Evolutionary conservation across 345 rosid genomes (phyloP), one percentile per base, ranked within the genome.

Genomic region (Brassica juncea): DNA sequence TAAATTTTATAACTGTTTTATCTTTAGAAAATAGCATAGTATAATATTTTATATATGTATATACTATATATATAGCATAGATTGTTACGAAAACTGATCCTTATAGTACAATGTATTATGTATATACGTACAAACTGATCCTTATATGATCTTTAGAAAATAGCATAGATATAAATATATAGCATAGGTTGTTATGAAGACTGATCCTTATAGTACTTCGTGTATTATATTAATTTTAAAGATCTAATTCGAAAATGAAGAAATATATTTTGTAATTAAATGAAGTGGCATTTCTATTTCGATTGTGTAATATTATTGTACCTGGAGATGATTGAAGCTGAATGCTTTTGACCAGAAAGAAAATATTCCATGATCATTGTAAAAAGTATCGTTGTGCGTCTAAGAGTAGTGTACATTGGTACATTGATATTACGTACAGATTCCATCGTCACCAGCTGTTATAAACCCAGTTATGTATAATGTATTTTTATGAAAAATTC

Each of bases 371-470:
- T 78, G 19, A 87, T 62, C 93, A 91, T 89, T 3, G 96, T 88
- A 83, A 91, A 89, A 39, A 81, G 86, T 70, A 89, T 87, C 7
- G 91, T 91, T 9, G 93, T 91, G 76, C 93, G 79, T 82, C 96
- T 80, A 31, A 91, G 87, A 37, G 93, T 91, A 57, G 96, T 91
- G 82, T 91, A 91, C 96, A 89, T 91, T 30, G 93, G 93, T 58
- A 89, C 91, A 81, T 82, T 91, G 78, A 91, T 85, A 68, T 89
- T 84, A 62, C 93, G 96, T 47, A 89, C 89, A 62, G 93, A 84
- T 83, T 91, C 93, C 96, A 91, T 91, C 21, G 93, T 86, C 6
- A 89, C 79, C 68, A 91, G 84, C 93, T 89, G 79, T 79, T 70
- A 71, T n/a, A 68, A 32, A 62, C 63, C 7, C 15, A 54, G 2